phyloP scores from a whole-genome alignment of 257 asterid species.

The Nicotiana tabacum region DNA sequence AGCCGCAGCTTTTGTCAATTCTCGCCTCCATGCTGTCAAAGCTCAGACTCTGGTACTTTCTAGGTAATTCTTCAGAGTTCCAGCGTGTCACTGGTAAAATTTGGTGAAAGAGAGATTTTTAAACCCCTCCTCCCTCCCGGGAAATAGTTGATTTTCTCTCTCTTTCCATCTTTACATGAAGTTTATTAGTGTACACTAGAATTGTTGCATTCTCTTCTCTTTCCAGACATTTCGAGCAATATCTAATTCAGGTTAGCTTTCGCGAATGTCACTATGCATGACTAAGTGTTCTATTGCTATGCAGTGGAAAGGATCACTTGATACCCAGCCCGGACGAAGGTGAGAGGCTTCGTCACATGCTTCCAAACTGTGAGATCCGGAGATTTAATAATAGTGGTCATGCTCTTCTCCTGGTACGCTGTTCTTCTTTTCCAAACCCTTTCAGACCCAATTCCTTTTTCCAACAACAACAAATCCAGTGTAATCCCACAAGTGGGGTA shows the following conservation, averaged over 20 bases:
- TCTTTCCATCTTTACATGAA: not conserved
- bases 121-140: not conserved
- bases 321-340: constrained; percentile 77
- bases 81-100: not conserved
- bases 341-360: constrained; percentile 47
- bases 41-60: constrained; percentile 68
- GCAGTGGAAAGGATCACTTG: constrained; percentile 71
- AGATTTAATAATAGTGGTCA: constrained; percentile 55
- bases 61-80: constrained; percentile 33
- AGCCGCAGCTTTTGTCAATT: constrained; percentile 66
- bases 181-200: not conserved
- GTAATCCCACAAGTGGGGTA: too few relatives aligned
- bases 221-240: not conserved
- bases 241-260: not conserved
- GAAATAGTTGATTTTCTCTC: not conserved
- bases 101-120: not conserved
- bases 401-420: constrained; percentile 70
- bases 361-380: constrained; percentile 67
- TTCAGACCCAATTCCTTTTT: not conserved
- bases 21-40: constrained; percentile 89
- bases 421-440: not conserved
- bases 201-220: not conserved
- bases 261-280: not conserved
- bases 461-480: not conserved
- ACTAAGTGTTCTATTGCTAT: constrained; percentile 14